Percentiles rank a stretch among this genome's conserved stretches.
These are phyloP conservation scores for Salix purpurea DNA, from an alignment of 345 rosid genomes.

Conservation along the genomic window DNA sequence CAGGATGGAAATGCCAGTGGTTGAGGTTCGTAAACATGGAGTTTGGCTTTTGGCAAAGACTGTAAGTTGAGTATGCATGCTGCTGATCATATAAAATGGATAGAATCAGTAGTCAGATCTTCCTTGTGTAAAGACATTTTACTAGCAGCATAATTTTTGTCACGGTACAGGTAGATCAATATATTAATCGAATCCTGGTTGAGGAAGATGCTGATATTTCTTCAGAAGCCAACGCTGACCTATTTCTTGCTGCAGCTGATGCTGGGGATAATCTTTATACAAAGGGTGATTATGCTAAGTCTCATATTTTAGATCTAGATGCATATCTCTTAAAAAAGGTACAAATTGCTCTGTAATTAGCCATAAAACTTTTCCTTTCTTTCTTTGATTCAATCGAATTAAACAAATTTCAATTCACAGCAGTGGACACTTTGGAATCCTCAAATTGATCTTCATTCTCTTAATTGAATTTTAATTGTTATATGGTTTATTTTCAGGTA, in stretches of 20 bases:
- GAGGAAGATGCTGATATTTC: constrained; percentile 22
- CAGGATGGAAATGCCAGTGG: constrained; percentile 25
- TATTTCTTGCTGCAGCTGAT: constrained; percentile 10
- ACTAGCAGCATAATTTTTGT: neutral
- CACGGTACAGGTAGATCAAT: constrained; percentile 22
- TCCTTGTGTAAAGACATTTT: neutral
- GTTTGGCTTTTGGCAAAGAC: constrained; percentile 25
- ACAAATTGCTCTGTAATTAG: neutral
- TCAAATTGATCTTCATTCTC: too few species aligned
- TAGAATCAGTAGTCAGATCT: neutral
- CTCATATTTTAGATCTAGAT: constrained; percentile 24
- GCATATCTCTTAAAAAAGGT: constrained; percentile 22
- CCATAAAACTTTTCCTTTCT: neutral
- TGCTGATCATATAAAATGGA: neutral
- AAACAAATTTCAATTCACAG: neutral
- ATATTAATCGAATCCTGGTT: constrained; percentile 22
- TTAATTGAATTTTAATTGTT: neutral
- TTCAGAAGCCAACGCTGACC: constrained; percentile 10
- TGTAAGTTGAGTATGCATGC: constrained; percentile 9
- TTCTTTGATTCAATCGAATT: neutral
- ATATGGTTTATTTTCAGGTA: constrained; percentile 10
- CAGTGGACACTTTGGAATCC: too few species aligned
- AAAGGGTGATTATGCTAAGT: constrained; percentile 21
- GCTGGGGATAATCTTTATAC: constrained; percentile 15
- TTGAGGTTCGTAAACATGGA: constrained; percentile 29